Conservation (phyloP, 441 rosid species). For the Brassica balearica region DNA sequence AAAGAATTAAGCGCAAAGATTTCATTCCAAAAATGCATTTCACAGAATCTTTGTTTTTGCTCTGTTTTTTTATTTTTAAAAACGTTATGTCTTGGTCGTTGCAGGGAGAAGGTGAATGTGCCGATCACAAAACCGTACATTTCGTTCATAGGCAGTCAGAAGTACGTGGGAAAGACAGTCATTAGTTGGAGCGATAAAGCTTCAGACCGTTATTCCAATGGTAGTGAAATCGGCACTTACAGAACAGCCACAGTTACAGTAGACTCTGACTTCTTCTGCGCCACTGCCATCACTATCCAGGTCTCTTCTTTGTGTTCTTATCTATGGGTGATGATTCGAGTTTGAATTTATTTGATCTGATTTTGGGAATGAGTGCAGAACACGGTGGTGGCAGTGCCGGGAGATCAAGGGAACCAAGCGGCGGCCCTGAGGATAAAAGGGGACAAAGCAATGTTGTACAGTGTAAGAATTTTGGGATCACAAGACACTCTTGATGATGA, state of each 20-base stretch:
- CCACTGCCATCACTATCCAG: conserved; percentile 78
- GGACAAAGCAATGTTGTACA: conserved; percentile 81
- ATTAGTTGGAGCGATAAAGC: conserved; percentile 82
- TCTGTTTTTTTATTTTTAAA: not conserved
- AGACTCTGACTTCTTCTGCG: conserved; percentile 80
- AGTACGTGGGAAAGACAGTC: conserved; percentile 47
- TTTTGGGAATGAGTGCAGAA: conserved; percentile 56
- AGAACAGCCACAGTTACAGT: conserved; percentile 76
- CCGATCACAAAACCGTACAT: conserved; percentile 74
- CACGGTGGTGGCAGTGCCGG: conserved; percentile 70
- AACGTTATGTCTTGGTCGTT: not conserved
- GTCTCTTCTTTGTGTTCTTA: conserved; percentile 1
- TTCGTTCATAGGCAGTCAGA: conserved; percentile 74
- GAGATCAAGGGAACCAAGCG: conserved; percentile 82
- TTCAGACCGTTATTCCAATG: conserved; percentile 62
- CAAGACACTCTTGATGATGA: conserved; percentile 94
- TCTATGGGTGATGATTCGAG: not conserved
- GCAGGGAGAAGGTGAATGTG: conserved; percentile 82
- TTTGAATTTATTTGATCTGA: not conserved
- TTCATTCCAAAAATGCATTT: not conserved
- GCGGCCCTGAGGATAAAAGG: conserved; percentile 78
- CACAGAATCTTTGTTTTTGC: not conserved
- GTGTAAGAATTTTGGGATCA: conserved; percentile 70
- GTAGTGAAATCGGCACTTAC: conserved; percentile 68
- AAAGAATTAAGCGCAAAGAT: not conserved